Evolutionary conservation across 2,329 filamentous ascomycete genomes (phyloP).

Genomic region (Exophiala lecanii-corni): DNA sequence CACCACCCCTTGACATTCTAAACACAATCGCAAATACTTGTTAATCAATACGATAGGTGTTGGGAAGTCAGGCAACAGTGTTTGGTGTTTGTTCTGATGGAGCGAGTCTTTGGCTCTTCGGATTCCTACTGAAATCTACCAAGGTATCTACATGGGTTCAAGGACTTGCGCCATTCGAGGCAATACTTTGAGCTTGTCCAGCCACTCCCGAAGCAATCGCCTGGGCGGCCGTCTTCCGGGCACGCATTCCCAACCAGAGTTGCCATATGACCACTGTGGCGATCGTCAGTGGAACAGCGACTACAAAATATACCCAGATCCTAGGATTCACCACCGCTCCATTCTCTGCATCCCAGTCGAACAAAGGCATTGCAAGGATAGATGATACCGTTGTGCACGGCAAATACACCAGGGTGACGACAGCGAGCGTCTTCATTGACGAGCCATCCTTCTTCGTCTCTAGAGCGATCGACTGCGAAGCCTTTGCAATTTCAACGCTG

Average conservation of each 20-base stretch:
- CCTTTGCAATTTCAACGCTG: slow-evolving; percentile 24
- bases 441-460: slow-evolving; percentile 30
- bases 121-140: too few species aligned
- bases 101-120: too few species aligned
- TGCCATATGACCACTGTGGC: neutral
- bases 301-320: slow-evolving; percentile 18
- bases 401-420: slow-evolving; percentile 39
- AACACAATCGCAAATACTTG: too few species aligned
- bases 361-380: slow-evolving; percentile 3
- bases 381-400: slow-evolving; percentile 38
- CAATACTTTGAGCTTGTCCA: neutral
- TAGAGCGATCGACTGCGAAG: slow-evolving; percentile 19
- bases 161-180: neutral
- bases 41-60: too few species aligned
- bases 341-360: slow-evolving; percentile 3
- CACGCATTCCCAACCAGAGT: neutral
- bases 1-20: too few species aligned
- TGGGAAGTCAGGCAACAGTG: too few species aligned
- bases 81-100: too few species aligned
- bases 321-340: neutral
- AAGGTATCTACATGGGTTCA: neutral
- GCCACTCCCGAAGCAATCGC: too few species aligned
- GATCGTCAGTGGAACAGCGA: slow-evolving; percentile 17
- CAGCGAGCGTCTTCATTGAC: slow-evolving; percentile 36
- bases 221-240: too few species aligned